These are phyloP conservation scores for Zoysia japonica DNA, from an alignment of 176 grass and related monocot genomes.

Conservation along the genomic window DNA sequence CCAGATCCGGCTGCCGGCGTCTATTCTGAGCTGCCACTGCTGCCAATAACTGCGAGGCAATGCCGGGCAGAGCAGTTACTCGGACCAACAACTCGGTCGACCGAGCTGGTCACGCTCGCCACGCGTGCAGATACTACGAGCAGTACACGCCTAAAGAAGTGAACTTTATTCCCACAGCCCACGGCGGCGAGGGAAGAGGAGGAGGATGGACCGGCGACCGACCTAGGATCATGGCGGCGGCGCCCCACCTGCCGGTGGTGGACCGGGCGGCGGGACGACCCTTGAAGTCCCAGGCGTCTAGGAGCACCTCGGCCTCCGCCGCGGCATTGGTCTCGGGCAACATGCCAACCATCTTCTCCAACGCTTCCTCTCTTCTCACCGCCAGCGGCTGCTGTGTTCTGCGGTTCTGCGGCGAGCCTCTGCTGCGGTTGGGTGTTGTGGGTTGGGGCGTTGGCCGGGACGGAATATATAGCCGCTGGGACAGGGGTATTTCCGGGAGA, in stretches of 20 bases:
- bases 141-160: no score
- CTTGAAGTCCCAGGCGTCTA: slow-evolving; percentile 82
- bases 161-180: no score
- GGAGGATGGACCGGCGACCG: background rate
- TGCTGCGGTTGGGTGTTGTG: slow-evolving; percentile 18
- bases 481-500: background rate
- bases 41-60: background rate
- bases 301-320: slow-evolving; percentile 48
- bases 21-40: no score
- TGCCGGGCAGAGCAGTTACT: background rate
- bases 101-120: background rate
- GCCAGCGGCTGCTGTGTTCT: background rate
- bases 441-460: background rate
- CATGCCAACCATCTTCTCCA: slow-evolving; percentile 51
- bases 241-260: slow-evolving; percentile 71
- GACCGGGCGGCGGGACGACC: slow-evolving; percentile 58
- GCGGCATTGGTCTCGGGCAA: slow-evolving; percentile 48
- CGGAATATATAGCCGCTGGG: slow-evolving; percentile 33
- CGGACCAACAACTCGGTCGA: background rate
- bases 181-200: background rate
- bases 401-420: background rate
- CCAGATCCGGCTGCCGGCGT: background rate
- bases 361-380: background rate
- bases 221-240: slow-evolving; percentile 95
- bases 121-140: background rate